Base-by-base conservation (phyloP, 257 asterid genomes). In the Striga asiatica region DNA sequence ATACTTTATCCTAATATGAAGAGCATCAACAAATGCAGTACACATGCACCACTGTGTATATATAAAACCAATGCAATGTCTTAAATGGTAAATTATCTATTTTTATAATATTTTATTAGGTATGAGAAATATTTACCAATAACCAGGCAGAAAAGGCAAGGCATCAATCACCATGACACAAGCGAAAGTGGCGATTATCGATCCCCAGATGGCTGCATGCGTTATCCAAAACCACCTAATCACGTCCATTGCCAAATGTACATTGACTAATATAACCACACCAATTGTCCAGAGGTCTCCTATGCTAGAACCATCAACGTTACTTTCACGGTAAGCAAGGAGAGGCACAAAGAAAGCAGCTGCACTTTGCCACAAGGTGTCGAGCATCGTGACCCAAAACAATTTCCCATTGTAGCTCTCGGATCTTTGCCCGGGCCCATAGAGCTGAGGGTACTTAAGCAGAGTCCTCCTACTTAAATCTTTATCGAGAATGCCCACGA, bases 251-350 rank as follows among this genome's bases (percentile, higher is more conserved):
- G 99, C 93, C 69, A 92, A 64, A 65, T 92, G 99, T 16, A 92
- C 25, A 58, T 92, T 92, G 11, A 88, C 97, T 74, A 85, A 28
- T 52, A 88, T 71, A 32, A 92, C 99, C 8, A 81, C 93, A 2
- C 93, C 95, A 57, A 92, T 71, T 46, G 82, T 88, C 97, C 94
- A 88, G 59, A 92, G 77, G 71, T 92, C 95, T 60, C 99, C 99
- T 1, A 92, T 41, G 74, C 97, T 83, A 16, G 99, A 92, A 54
- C 74, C 64, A 31, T 80, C 97, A 41, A 88, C 56, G 3, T 56
- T 59, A 49, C 86, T 84, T 68, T 25, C 70, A 93, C 99, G 73
- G 59, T 92, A 88, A 6, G 93, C 95, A 17, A 84, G 60, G 27
- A 81, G 64, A 55, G 99, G 95, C 18, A 71, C 66, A 34, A 82